Conservation (phyloP, 1,139 yeast genomes). For the Debaryomyces fabryi region DNA sequence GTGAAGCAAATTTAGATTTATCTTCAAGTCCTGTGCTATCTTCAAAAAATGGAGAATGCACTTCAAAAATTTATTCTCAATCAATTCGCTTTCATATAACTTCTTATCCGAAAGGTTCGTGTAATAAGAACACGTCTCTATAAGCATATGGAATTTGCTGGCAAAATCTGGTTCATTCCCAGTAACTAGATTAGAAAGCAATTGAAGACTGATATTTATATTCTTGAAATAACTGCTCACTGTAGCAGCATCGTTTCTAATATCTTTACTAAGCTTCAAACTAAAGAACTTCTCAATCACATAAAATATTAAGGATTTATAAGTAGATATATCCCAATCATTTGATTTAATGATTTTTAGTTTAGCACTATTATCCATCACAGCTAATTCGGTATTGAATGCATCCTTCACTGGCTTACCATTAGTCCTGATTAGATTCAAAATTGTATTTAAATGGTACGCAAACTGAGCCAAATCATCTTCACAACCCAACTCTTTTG, state of each 20-base stretch:
- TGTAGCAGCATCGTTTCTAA: constrained; percentile 20
- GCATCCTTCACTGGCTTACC: constrained; percentile 43
- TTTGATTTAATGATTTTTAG: constrained; percentile 37
- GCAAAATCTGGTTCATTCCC: constrained; percentile 60
- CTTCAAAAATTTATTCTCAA: constrained; percentile 31
- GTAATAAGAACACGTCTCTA: constrained; percentile 32
- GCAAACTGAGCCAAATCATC: constrained; percentile 64
- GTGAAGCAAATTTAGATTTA: constrained; percentile 35
- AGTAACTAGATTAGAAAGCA: constrained; percentile 50
- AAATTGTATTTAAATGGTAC: constrained; percentile 56
- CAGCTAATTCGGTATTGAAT: constrained; percentile 58
- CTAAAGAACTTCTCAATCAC: constrained; percentile 48
- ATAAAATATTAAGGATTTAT: constrained; percentile 55
- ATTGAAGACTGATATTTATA: constrained; percentile 36
- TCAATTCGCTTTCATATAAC: constrained; percentile 30
- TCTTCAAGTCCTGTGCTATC: constrained; percentile 32
- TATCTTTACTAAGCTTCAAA: constrained; percentile 30
- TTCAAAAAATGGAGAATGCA: constrained; percentile 36
- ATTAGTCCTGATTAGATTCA: constrained; percentile 53
- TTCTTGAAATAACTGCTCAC: constrained; percentile 31
- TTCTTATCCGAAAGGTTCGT: constrained; percentile 14
- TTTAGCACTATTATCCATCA: constrained; percentile 50
- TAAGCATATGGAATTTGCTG: constrained; percentile 34
- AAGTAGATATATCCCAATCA: constrained; percentile 62
- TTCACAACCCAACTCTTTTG: constrained; percentile 20